These are phyloP conservation scores for Atkinsonella texensis DNA, from an alignment of 2,329 filamentous ascomycete genomes.

Conservation along the genomic window DNA sequence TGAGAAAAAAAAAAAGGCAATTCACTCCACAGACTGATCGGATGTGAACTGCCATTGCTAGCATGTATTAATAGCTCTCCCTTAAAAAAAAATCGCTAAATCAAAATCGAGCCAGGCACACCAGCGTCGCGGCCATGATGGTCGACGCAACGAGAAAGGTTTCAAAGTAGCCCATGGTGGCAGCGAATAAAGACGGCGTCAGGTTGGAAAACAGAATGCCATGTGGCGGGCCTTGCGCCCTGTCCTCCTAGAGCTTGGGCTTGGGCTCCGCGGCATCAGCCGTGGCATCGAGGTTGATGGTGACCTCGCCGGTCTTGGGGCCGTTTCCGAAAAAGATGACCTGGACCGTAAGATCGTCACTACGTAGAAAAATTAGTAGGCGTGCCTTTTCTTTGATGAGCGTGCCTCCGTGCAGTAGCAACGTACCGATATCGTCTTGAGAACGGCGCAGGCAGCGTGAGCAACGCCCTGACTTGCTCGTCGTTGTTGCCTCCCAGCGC, in stretches of 20 bases:
- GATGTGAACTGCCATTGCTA: background rate
- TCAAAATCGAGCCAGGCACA: background rate
- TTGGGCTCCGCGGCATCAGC: constrained; percentile 32
- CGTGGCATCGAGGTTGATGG: constrained; percentile 78
- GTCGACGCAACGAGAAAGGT: background rate
- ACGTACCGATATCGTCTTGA: constrained; percentile 75
- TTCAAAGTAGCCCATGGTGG: background rate
- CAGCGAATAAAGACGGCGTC: background rate
- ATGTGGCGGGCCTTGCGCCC: background rate
- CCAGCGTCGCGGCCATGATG: background rate
- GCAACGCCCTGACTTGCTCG: constrained; percentile 83
- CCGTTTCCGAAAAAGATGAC: constrained; percentile 96
- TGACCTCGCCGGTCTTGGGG: constrained; percentile 63
- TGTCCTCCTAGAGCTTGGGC: constrained; percentile 25
- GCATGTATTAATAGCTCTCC: background rate
- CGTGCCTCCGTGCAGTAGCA: background rate
- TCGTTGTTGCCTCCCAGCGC: constrained; percentile 85
- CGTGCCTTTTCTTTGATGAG: background rate
- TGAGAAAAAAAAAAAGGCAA: background rate
- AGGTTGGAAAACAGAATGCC: background rate
- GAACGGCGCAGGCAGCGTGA: constrained; percentile 85
- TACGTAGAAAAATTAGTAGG: constrained; percentile 19
- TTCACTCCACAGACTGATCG: background rate
- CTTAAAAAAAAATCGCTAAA: background rate
- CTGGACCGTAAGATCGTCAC: constrained; percentile 91